Percentiles rank a stretch among this genome's conserved stretches.
Evolutionary conservation across 306 rosid species (phyloP).

Genomic region (Quercus robur): DNA sequence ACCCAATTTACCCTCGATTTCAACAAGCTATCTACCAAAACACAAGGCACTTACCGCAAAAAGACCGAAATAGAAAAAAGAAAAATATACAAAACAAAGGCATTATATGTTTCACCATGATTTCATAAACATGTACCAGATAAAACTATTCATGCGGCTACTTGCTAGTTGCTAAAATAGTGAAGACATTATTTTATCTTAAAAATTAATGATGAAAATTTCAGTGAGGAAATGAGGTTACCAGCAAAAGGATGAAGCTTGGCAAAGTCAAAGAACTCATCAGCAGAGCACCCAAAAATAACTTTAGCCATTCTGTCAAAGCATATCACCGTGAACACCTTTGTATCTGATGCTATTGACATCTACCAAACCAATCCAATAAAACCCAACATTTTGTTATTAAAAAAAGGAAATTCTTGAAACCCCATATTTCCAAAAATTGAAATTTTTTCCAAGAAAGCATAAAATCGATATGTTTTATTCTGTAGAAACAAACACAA

Average conservation of each 20-base stretch:
- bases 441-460: background rate
- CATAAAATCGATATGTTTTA: background rate
- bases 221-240: background rate
- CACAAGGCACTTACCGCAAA: no score
- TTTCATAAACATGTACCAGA: background rate
- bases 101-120: background rate
- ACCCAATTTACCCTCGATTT: no score
- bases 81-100: background rate
- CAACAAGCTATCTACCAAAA: no score
- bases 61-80: no score
- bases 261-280: constrained; percentile 67
- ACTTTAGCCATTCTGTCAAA: constrained; percentile 64
- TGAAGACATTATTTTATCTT: background rate
- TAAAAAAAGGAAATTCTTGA: background rate
- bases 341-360: constrained; percentile 65
- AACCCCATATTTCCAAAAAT: no score
- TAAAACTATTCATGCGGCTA: background rate
- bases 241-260: constrained; percentile 67
- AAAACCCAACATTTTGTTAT: background rate
- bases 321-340: constrained; percentile 57
- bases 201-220: background rate
- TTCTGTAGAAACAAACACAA: background rate
- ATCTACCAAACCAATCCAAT: constrained; percentile 35
- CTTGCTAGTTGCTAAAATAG: background rate
- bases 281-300: constrained; percentile 79